Base-by-base conservation (phyloP, 169 alveolate genomes). In the Cytauxzoon felis region DNA sequence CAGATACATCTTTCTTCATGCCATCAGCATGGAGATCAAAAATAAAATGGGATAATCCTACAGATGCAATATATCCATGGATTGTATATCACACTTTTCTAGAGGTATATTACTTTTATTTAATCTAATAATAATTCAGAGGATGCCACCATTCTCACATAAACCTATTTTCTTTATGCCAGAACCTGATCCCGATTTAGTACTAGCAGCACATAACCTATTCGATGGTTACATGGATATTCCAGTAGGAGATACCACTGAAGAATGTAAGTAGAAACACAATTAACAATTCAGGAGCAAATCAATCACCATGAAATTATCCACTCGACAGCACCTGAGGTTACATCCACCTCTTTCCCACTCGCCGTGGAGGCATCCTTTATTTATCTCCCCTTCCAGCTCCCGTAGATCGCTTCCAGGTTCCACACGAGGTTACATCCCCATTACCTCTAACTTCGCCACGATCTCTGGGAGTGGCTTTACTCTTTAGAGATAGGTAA, bases 141-240 rank as follows among this genome's bases (percentile, higher is more conserved):
- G 59, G 27, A 45, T 42, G 16, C 86, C 86, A 9, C 11, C 59
- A 1, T 62, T 66, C 41, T 16, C 40, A 8, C 47, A 1, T 18
- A 41, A 38, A 13, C 88, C 82, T 5, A 38, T 83, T 30, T 49
- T 50, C 49, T 61, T 67, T 30, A 78, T 81, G 29, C 89, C 89
- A 19, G 83, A 70, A 52, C 88, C 88, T 16, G 73, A 69, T 48
- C 62, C 82, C 6, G 92, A 86, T 41, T 64, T 69, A 81, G 72
- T 50, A 7, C 42, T 86, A 11, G 84, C 92, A 0, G 92, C 92
- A 3, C 34, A 81, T 19, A 86, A 87, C 48, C 73, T 50, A 62
- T 80, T 86, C 50, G 80, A 57, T 2, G 92, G 92, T 2, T 73
- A 68, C 61, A 63, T 62, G 67, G 3, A 57, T 41, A 26, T 21